Evolutionary conservation across 306 rosid species (phyloP).

Genomic region (Acacia acuminata): DNA sequence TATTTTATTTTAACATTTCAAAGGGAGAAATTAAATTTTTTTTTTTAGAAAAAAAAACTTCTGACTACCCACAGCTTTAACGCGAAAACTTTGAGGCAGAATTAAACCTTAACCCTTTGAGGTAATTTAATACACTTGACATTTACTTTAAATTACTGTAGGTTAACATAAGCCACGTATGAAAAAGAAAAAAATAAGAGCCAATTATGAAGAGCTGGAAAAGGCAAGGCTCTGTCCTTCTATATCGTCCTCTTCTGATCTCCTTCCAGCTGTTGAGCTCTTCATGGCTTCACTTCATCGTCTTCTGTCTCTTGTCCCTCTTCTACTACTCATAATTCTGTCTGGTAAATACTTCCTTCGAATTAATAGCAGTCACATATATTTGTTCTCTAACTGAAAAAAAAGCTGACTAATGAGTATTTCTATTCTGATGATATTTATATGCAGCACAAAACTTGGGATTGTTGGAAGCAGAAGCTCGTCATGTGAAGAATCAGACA

Average conservation of each 20-base stretch:
- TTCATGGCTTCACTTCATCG: conserved; percentile 3
- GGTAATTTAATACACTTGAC: no score
- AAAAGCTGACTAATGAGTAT: neutral
- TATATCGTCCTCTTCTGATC: neutral
- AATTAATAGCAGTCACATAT: neutral
- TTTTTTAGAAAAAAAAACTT: no score
- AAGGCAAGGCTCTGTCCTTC: neutral
- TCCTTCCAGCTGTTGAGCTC: neutral
- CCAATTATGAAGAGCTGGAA: neutral
- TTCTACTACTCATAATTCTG: neutral
- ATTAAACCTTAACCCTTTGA: no score
- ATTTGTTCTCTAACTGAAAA: neutral
- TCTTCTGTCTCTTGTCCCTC: neutral
- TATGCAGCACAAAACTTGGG: conserved; percentile 12
- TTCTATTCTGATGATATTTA: neutral
- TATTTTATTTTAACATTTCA: no score
- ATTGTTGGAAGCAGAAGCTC: conserved; percentile 19
- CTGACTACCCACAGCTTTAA: no score
- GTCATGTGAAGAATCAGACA: neutral
- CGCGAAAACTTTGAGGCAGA: no score
- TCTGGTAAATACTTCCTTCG: conserved; percentile 7
- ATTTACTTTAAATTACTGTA: neutral
- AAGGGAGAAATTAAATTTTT: no score
- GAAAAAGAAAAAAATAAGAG: neutral
- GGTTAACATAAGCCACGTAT: neutral